Evolutionary conservation across 208 protist species (phyloP).

Genomic region (Leishmania braziliensis): DNA sequence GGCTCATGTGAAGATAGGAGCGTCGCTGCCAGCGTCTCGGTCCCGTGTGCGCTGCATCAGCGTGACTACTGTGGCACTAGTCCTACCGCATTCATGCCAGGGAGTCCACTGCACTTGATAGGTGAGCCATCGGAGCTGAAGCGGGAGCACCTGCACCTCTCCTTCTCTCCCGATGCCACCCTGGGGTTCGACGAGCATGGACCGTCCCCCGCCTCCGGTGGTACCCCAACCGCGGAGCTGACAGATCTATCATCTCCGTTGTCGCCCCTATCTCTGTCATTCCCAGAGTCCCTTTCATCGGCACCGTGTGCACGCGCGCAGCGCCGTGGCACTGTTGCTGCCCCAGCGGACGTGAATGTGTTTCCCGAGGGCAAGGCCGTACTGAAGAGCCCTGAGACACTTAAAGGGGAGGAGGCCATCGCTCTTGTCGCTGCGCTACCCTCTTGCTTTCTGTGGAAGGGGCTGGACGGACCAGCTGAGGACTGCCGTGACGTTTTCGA

Average conservation of each 20-base stretch:
- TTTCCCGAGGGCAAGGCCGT: not conserved
- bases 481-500: not conserved
- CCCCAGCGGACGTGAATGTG: not conserved
- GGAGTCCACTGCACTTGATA: not conserved
- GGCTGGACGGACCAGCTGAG: too few species aligned
- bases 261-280: not conserved
- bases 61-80: not conserved
- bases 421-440: too few species aligned
- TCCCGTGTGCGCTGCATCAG: not conserved
- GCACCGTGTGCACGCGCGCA: not conserved
- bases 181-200: not conserved
- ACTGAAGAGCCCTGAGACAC: not conserved
- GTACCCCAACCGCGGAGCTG: not conserved
- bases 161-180: not conserved
- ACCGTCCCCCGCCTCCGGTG: not conserved
- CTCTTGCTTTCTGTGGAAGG: not conserved
- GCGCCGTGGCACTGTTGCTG: conserved; percentile 2
- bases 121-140: not conserved
- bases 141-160: not conserved
- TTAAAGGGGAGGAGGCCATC: not conserved
- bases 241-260: not conserved
- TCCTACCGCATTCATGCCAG: not conserved
- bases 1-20: not conserved
- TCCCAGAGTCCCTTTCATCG: not conserved
- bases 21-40: not conserved